Evolutionary conservation across 371 early-diverging fungal species (phyloP), one percentile per base, ranked within the genome.

Genomic region (Saksenaea vasiformis): DNA sequence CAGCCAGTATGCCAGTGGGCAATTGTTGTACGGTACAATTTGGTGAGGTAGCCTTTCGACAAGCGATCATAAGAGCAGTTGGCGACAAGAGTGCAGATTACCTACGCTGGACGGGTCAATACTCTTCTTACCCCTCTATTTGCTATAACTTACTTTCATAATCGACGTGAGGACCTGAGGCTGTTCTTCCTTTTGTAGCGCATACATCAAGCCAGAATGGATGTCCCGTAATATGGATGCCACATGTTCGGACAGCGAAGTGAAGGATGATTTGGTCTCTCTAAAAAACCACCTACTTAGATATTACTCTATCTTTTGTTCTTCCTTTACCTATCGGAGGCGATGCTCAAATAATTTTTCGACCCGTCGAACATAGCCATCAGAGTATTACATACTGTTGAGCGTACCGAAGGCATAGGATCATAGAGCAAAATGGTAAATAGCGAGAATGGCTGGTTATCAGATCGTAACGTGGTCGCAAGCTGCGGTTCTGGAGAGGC

Each of bases 321-420:
- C 1, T 5, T 27, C 15, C 15, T 68, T 31, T 71, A 83, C 86
- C 82, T 72, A 58, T 83, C 88, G 43, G 80, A 79, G 1, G 90
- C 90, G 34, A 87, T 71, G 28, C 84, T 75, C 5, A 90, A 64
- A 60, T 88, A 90, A 43, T 82, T 79, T 31, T 83, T 84, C 3
- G 88, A 82, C 7, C 82, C 85, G 64, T 85, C 80, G 3, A 89
- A 60, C 64, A 90, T 82, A 5, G 86, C 67, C n/a, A 74, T 72
- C 9, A 90, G 56, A 0, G 79, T 77, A 43, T 79, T 76, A 53
- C 82, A 82, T 11, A 84, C 89, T 10, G 85, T 81, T 13, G 76
- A 62, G n/a, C 86, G 77, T 7, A 87, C 84, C 15, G 76, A 78
- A 0, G 61, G 58, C 0, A 62, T 64, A 1, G 83, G 78, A 43